These are phyloP conservation scores for Biscogniauxia marginata DNA, from an alignment of 2,329 filamentous ascomycete species.

Conservation along the genomic window DNA sequence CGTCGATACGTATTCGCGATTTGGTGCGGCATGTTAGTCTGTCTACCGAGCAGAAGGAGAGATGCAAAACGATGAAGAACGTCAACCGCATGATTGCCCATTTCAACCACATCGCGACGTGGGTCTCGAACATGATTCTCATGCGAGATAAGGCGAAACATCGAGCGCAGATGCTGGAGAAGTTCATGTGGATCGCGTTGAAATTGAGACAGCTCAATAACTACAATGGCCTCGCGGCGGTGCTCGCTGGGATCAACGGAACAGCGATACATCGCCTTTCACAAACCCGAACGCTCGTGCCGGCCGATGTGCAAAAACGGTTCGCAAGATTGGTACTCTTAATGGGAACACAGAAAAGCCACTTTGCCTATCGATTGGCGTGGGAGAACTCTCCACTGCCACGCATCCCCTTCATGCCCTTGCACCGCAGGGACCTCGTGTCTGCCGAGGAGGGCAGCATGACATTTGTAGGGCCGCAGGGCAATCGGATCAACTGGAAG, in stretches of 20 bases:
- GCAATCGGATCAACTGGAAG: slow-evolving; percentile 88
- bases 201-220: slow-evolving; percentile 92
- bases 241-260: slow-evolving; percentile 89
- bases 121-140: slow-evolving; percentile 80
- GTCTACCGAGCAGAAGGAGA: slow-evolving; percentile 66
- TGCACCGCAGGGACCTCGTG: slow-evolving; percentile 86
- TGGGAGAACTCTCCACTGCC: slow-evolving; percentile 94
- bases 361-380: slow-evolving; percentile 92
- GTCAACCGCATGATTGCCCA: slow-evolving; percentile 94
- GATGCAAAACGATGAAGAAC: slow-evolving; percentile 74
- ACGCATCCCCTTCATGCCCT: slow-evolving; percentile 88
- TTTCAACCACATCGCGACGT: slow-evolving; percentile 82
- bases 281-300: slow-evolving; percentile 75
- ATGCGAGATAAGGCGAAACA: slow-evolving; percentile 96
- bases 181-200: slow-evolving; percentile 87
- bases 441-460: slow-evolving; percentile 89
- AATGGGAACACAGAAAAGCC: slow-evolving; percentile 89
- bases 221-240: slow-evolving; percentile 92
- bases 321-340: slow-evolving; percentile 87
- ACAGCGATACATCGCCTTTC: slow-evolving; percentile 80
- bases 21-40: slow-evolving; percentile 88
- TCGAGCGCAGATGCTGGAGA: slow-evolving; percentile 84
- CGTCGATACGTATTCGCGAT: slow-evolving; percentile 87
- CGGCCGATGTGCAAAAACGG: slow-evolving; percentile 70
- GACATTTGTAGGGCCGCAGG: slow-evolving; percentile 76